Evolutionary conservation across 2,329 filamentous ascomycete genomes (phyloP).

Genomic region (Orbilia brochopaga): DNA sequence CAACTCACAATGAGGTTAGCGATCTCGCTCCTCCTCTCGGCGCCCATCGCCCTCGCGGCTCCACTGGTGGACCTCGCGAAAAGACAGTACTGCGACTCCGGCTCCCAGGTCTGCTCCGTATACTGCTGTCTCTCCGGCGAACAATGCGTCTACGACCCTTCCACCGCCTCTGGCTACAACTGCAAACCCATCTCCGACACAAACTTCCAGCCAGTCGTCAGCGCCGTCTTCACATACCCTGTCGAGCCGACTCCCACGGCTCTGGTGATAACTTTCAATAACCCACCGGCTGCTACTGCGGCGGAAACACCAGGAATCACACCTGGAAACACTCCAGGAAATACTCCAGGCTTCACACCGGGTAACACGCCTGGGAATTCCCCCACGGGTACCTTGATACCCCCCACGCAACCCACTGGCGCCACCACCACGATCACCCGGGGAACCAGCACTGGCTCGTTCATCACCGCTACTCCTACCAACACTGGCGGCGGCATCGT

Average conservation of each 20-base stretch:
- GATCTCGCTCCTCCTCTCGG: conserved; percentile 30
- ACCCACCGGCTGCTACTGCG: conserved; percentile 3
- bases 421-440: conserved; percentile 14
- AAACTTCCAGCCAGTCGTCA: conserved; percentile 24
- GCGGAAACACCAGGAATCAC: conserved; percentile 26
- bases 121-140: conserved; percentile 42
- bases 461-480: conserved; percentile 45
- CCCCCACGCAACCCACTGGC: conserved; percentile 40
- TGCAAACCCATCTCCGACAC: conserved; percentile 34
- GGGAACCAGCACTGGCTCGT: conserved; percentile 41
- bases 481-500: conserved; percentile 24
- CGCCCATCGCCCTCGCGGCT: conserved; percentile 29
- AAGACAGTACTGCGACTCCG: conserved; percentile 33
- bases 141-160: conserved; percentile 41
- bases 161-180: conserved; percentile 33
- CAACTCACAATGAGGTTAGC: conserved; percentile 41
- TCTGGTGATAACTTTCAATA: conserved; percentile 23
- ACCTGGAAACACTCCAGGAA: conserved; percentile 35
- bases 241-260: conserved; percentile 40
- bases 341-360: conserved; percentile 28
- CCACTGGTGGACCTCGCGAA: conserved; percentile 49
- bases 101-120: conserved; percentile 29
- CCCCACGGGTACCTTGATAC: conserved; percentile 19
- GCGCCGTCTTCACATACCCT: conserved; percentile 34
- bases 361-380: conserved; percentile 42